These are phyloP conservation scores for Emericellopsis atlantica DNA, from an alignment of 2,329 filamentous ascomycete species.

Conservation along the genomic window DNA sequence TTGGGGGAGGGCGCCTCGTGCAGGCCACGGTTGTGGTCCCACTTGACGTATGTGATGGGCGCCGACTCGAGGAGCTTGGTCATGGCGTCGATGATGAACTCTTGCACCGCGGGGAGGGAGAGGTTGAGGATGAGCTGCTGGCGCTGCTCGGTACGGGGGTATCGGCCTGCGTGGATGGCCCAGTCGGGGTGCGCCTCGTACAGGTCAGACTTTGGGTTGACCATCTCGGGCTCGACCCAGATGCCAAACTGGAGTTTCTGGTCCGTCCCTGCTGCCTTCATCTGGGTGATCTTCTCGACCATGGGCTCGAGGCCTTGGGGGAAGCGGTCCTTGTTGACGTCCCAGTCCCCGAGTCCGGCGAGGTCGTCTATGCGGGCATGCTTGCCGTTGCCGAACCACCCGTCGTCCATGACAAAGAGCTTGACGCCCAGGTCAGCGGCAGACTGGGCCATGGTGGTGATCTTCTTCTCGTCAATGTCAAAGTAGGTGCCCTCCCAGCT, in stretches of 20 bases:
- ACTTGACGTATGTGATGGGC: conserved; percentile 49
- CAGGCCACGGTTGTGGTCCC: conserved; percentile 56
- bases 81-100: conserved; percentile 45
- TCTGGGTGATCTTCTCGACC: conserved; percentile 34
- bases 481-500: conserved; percentile 54
- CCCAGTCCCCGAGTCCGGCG: conserved; percentile 42
- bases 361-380: conserved; percentile 45
- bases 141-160: conserved; percentile 41
- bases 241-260: conserved; percentile 45
- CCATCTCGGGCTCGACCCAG: conserved; percentile 59
- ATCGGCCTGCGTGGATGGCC: conserved; percentile 43
- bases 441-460: conserved; percentile 41
- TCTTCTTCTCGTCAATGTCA: conserved; percentile 40
- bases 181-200: conserved; percentile 52
- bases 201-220: conserved; percentile 47
- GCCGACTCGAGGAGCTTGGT: conserved; percentile 39
- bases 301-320: conserved; percentile 41
- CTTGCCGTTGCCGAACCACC: conserved; percentile 46
- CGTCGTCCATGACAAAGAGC: conserved; percentile 53
- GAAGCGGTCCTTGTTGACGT: conserved; percentile 43
- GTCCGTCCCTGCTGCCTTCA: conserved; percentile 19
- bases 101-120: conserved; percentile 46
- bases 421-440: conserved; percentile 45
- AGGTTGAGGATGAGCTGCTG: conserved; percentile 51
- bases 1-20: conserved; percentile 44